Percentiles rank a stretch among this genome's conserved stretches.
Evolutionary conservation across 345 rosid species (phyloP).

Genomic region (Eucalyptus pauciflora): DNA sequence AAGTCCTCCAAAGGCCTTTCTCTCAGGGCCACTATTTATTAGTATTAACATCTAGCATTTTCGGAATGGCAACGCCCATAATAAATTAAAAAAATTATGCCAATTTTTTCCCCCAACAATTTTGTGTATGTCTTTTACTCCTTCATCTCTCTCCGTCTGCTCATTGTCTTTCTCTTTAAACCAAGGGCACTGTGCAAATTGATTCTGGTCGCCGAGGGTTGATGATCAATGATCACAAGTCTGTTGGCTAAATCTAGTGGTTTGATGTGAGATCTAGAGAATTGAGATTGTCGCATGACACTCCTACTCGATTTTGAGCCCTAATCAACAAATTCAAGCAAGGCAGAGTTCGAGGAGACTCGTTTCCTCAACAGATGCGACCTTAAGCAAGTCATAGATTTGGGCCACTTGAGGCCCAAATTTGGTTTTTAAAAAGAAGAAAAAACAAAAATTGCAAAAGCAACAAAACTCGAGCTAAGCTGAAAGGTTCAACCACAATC

Average conservation of each 20-base stretch:
- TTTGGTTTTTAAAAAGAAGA: background rate
- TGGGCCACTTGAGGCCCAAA: background rate
- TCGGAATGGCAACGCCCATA: accelerated
- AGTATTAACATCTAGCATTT: background rate
- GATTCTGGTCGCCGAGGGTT: background rate
- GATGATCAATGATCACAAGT: background rate
- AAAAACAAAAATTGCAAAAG: background rate
- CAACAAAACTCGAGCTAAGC: accelerated
- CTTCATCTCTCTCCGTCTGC: background rate
- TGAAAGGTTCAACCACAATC: background rate
- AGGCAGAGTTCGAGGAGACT: background rate
- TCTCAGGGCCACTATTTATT: background rate
- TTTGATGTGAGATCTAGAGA: background rate
- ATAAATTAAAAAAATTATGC: background rate
- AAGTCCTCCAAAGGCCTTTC: background rate
- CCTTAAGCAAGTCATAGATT: too few species aligned
- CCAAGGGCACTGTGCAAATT: background rate
- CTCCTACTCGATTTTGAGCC: background rate
- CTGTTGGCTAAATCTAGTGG: background rate
- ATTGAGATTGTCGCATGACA: background rate
- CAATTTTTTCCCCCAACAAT: background rate
- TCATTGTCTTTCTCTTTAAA: background rate
- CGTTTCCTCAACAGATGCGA: background rate
- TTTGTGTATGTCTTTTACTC: background rate
- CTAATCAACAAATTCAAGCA: background rate